phyloP scores from a whole-genome alignment of 78 protist species.

The Isochrysis galbana region DNA sequence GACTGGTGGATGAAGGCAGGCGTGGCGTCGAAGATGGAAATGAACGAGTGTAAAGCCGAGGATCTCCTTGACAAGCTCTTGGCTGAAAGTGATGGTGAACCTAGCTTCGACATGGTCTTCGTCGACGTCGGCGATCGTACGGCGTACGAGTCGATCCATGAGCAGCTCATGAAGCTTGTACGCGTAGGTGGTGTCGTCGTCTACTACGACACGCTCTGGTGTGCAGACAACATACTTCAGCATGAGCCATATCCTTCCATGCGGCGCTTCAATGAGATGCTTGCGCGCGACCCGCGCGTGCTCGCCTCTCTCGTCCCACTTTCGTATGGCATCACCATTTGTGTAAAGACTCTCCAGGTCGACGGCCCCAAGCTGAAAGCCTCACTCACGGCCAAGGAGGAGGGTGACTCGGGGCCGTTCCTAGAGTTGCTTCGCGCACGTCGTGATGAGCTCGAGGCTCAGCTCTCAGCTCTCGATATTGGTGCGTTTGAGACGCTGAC shows the following conservation, averaged over 20 bases:
- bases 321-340: neutral
- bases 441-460: neutral
- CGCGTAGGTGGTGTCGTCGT: neutral
- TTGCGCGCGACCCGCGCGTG: neutral
- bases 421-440: neutral
- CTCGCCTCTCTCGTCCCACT: neutral
- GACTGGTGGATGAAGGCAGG: neutral
- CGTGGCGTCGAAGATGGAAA: neutral
- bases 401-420: neutral
- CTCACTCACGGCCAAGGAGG: neutral
- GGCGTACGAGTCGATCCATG: neutral
- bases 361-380: neutral
- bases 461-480: neutral
- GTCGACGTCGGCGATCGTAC: neutral
- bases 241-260: neutral
- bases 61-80: neutral
- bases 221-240: neutral
- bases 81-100: neutral
- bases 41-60: neutral
- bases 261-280: neutral
- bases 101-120: neutral
- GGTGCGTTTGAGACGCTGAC: too few relatives aligned
- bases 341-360: neutral
- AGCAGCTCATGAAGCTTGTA: neutral
- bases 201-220: slow-evolving; percentile 5